Conservation (phyloP, 192 early-diverging fungal species). For the Haplosporangium gracile region DNA sequence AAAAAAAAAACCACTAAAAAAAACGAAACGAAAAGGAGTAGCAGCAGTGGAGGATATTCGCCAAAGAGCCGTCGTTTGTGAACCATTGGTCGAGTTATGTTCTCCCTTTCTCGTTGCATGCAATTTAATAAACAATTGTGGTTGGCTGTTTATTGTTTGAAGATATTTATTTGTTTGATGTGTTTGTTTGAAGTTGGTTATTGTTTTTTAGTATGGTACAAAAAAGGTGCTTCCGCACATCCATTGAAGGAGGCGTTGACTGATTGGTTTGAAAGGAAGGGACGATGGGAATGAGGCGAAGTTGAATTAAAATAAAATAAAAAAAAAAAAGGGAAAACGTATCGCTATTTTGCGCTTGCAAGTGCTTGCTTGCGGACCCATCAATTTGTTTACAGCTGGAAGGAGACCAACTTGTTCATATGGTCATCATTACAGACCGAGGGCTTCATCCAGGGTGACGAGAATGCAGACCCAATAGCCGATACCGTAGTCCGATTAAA, state of each 20-base stretch:
- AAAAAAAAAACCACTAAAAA: too few species aligned
- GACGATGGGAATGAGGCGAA: not conserved
- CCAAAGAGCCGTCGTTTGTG: not conserved
- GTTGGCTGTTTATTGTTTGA: not conserved
- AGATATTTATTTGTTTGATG: not conserved
- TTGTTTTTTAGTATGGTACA: not conserved
- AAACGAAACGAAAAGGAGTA: too few species aligned
- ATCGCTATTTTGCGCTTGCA: too few species aligned
- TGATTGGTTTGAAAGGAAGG: too few species aligned
- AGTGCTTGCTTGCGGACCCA: too few species aligned
- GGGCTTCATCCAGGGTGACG: slow-evolving; percentile 51
- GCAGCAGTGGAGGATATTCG: too few species aligned
- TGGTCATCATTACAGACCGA: slow-evolving; percentile 54
- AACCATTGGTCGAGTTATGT: not conserved
- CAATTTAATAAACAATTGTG: not conserved
- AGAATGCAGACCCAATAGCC: not conserved
- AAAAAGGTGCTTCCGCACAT: not conserved
- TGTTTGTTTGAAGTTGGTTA: not conserved
- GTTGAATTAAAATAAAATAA: not conserved
- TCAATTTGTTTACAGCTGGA: slow-evolving; percentile 25
- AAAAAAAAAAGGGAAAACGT: not conserved
- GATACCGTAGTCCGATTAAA: slow-evolving; percentile 4
- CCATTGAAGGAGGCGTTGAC: too few species aligned
- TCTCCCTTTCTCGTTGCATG: not conserved
- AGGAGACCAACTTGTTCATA: slow-evolving; percentile 56